phyloP scores from a whole-genome alignment of 2,329 filamentous ascomycete genomes.

The Calonectria ilicicola region DNA sequence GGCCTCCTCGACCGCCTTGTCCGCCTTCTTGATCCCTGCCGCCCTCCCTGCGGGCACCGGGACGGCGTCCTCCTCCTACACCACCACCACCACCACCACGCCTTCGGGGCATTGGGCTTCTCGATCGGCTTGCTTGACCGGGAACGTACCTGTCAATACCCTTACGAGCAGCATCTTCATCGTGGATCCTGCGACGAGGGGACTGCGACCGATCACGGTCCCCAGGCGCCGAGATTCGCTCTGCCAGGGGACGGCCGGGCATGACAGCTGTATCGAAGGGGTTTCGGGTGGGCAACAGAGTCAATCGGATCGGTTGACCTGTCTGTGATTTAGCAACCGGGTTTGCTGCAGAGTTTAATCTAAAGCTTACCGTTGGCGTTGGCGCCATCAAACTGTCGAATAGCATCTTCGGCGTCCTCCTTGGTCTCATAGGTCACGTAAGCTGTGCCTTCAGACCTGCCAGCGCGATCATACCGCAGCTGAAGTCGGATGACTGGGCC shows the following conservation, averaged over 20 bases:
- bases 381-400: slow-evolving; percentile 86
- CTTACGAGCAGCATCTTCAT: slow-evolving; percentile 71
- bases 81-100: slow-evolving; percentile 55
- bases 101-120: slow-evolving; percentile 69
- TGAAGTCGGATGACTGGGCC: slow-evolving; percentile 77
- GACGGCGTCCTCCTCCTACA: slow-evolving; percentile 56
- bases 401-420: slow-evolving; percentile 79
- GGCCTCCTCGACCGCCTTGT: slow-evolving; percentile 51
- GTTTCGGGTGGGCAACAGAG: slow-evolving; percentile 71
- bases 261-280: slow-evolving; percentile 68
- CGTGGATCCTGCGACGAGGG: slow-evolving; percentile 58
- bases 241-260: slow-evolving; percentile 68
- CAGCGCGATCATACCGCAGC: slow-evolving; percentile 87
- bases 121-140: slow-evolving; percentile 63
- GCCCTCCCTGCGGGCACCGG: slow-evolving; percentile 60
- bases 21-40: slow-evolving; percentile 40
- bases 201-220: slow-evolving; percentile 74
- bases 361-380: slow-evolving; percentile 79
- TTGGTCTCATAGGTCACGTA: slow-evolving; percentile 82
- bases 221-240: slow-evolving; percentile 68
- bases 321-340: slow-evolving; percentile 13
- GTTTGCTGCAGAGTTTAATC: too few relatives aligned
- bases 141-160: slow-evolving; percentile 86
- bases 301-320: slow-evolving; percentile 85
- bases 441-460: slow-evolving; percentile 86